Conservation (phyloP, 2,329 filamentous ascomycete genomes). For the Talaromyces sp. region DNA sequence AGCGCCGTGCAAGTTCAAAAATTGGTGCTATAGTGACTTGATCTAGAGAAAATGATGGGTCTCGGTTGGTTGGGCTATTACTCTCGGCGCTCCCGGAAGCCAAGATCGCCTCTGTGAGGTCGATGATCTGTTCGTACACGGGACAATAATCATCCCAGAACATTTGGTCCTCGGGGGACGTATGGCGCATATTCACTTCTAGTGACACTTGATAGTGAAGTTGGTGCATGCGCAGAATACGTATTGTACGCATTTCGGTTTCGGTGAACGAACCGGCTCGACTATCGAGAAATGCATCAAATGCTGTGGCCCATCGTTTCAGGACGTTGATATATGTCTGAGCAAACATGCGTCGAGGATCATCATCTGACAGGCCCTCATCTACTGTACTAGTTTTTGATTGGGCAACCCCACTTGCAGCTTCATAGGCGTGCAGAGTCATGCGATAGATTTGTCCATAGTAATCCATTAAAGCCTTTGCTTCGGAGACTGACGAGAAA, state of each 20-base stretch:
- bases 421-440: neutral
- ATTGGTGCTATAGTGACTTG: neutral
- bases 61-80: neutral
- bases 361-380: neutral
- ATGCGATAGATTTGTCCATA: conserved; percentile 5
- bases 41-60: neutral
- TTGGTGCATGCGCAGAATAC: conserved; percentile 8
- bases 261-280: conserved; percentile 4
- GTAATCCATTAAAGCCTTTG: neutral
- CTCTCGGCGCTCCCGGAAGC: neutral
- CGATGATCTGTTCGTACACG: neutral
- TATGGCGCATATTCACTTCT: neutral
- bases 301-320: conserved; percentile 3
- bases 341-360: neutral
- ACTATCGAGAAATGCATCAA: conserved; percentile 1
- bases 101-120: neutral
- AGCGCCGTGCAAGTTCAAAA: conserved; percentile 7
- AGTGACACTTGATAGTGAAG: conserved; percentile 1
- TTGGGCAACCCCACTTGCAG: neutral
- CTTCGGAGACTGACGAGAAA: conserved; percentile 3
- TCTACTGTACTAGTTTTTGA: neutral
- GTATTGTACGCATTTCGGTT: neutral
- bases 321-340: neutral
- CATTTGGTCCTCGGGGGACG: neutral
- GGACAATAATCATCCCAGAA: conserved; percentile 7